A percentile compares a stretch with the other conserved stretches of the same genome.
Evolutionary conservation across 2,329 filamentous ascomycete species (phyloP).

Genomic region (Sporothrix humicola): DNA sequence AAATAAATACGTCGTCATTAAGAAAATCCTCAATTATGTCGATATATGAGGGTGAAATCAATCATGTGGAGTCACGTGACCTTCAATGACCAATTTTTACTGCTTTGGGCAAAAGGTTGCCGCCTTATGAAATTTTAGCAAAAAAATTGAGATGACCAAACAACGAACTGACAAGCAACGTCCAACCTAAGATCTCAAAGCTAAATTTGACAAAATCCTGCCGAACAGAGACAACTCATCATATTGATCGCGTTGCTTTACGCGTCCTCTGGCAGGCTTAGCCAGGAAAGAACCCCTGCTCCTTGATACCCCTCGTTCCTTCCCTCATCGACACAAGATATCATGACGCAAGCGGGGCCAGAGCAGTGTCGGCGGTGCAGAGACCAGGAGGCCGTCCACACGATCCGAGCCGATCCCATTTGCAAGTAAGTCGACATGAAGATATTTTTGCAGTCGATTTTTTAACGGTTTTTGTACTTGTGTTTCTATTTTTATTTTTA

Average conservation of each 20-base stretch:
- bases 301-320: background rate
- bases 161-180: background rate
- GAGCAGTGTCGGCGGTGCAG: constrained; percentile 62
- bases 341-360: constrained; percentile 37
- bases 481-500: background rate
- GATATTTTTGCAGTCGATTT: background rate
- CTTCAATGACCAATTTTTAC: background rate
- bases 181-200: background rate
- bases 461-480: no score
- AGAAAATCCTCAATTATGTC: no score
- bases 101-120: constrained; percentile 18
- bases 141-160: constrained; percentile 25
- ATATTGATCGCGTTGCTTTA: background rate
- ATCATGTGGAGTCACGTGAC: constrained; percentile 19
- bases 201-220: background rate
- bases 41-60: background rate
- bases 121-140: constrained; percentile 15
- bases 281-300: constrained; percentile 18
- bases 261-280: background rate
- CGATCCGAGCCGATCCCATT: constrained; percentile 63
- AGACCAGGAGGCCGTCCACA: constrained; percentile 54
- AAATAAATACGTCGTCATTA: background rate
- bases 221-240: background rate
- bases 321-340: background rate
- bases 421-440: constrained; percentile 56